Evolutionary conservation across 805 yeast species (phyloP), one percentile per base, ranked within the genome.

Genomic region (Naumovozyma dairenensis): DNA sequence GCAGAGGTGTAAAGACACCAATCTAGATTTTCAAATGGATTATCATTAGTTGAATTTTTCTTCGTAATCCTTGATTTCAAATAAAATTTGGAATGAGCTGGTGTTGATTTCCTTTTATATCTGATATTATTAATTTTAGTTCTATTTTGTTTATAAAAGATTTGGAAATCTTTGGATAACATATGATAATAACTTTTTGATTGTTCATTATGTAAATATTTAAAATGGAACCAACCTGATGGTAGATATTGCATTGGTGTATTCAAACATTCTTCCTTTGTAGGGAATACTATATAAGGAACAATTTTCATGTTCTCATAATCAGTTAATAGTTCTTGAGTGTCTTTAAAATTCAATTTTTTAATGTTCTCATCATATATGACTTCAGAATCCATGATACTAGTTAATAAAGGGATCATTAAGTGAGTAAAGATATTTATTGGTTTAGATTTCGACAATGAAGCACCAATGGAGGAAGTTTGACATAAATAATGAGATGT

Each of bases 1-100:
- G 84, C 80, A 31, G 86, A 77, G 0, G 92, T 80, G 49, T 80
- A 63, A 5, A 80, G 52, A 14, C 77, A 67, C 93, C 94, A 84
- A 32, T 71, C 67, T 4, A 80, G 50, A 2, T 37, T 27, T 4
- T 33, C 25, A 21, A 49, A 46, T 3, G 36, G 32, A 24, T 22
- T 25, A 4, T 13, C 24, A 4, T 30, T 36, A 24, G 28, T 13
- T 6, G 28, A 25, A 13, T 28, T 45, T 53, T 68, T 72, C 32
- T 65, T 46, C 43, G 73, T 74, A 4, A 67, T 67, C n/a, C n/a
- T n/a, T 9, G 77, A 67, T 41, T 72, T 66, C 37, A 72, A 48
- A 45, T 80, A 74, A 21, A 81, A 71, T 53, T 84, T 84, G 10
- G 78, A 75, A 55, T 84, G 94, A 1, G 78, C 74, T 3, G 78